Evolutionary conservation across 228 moss, liverwort and hornwort species (phyloP), one percentile per base, ranked within the genome.

Genomic region (Sphagnum magellanicum): DNA sequence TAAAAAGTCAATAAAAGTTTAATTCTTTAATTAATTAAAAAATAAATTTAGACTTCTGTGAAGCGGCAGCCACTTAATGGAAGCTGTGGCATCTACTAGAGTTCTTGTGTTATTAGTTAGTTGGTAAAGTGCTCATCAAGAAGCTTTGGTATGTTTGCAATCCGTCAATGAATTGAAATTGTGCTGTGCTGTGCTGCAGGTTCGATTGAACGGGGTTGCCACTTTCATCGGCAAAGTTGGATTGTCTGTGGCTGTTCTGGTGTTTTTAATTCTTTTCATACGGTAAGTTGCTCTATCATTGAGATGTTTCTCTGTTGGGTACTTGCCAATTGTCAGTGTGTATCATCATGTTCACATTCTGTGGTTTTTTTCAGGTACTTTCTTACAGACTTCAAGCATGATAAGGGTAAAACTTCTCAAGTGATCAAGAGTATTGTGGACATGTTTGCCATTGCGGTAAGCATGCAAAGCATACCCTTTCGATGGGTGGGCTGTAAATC

Each of bases 191-290:
- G 60, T 50, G 32, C 16, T 74, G 65, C 74, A 97, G 94, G 98
- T 98, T 70, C 98, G 98, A n/a, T 69, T 98, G 62, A 98, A 98
- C 73, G 98, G 94, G 17, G 90, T 84, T 51, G 98, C 98, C 16
- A 98, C 94, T 6, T 88, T 98, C 70, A 94, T 98, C 53, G 98
- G 98, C 32, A 89, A 94, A 78, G 82, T 94, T 62, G 98, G 98
- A 68, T 69, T 98, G 13, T 75, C 80, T 50, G 83, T 94, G 57
- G 98, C 98, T 51, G 79, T 64, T 55, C 68, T 98, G 64, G 94
- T 98, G 63, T 78, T 98, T 61, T 0, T 82, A 63, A 86, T 98
- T 61, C 76, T 94, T 6, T 73, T 98, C 48, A 75, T 92, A 63
- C 83, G 98, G 92, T 97, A 86, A 12, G 12, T 63, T 48, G 63